Base-by-base conservation (phyloP, 1,284 basidiomycete species). In the Volvariella volvacea region DNA sequence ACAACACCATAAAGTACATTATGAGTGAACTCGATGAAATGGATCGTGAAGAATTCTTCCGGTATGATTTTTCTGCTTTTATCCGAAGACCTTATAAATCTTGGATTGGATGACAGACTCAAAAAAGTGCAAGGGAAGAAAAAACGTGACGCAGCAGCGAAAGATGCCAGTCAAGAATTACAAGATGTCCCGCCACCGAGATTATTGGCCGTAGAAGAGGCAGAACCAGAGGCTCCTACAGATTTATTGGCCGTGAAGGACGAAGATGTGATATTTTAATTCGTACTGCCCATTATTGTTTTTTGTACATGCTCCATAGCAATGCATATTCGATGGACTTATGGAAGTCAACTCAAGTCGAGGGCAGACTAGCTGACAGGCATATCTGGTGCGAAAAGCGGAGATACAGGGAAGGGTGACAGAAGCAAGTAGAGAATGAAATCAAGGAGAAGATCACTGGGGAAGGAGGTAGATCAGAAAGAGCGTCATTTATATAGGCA, bases 91-190 rank as follows among this genome's bases (percentile, higher is more conserved):
- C 17, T 36, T 38, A 22, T 38, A n/a, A 8, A 2, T 46, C n/a
- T 32, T 15, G 17, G 9, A 20, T n/a, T 28, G 32, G 9, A n/a
- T 32, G 30, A 20, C 37, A 88, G 88, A 55, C 66, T 95, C 54
- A 95, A 96, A 69, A 97, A 97, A 64, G 92, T 97, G 6, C 93
- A 97, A 64, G 90, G 89, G 31, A 97, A 96, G 78, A 96, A 96
- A 80, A 96, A 96, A 70, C 74, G 88, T 46, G 88, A 90, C 45
- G 74, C 74, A 4, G 78, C 81, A 20, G 69, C 67, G 2, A 50
- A 78, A 67, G 56, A 76, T 33, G 60, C 65, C 45, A 56, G 57
- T 48, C 50, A 60, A 54, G 46, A 45, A 41, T 54, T 48, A 19
- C 15, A 51, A 55, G 16, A 41, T 28, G 12, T 28, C 14, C 42